Conservation (phyloP, 768 basidiomycete genomes). For the Chiua virens region DNA sequence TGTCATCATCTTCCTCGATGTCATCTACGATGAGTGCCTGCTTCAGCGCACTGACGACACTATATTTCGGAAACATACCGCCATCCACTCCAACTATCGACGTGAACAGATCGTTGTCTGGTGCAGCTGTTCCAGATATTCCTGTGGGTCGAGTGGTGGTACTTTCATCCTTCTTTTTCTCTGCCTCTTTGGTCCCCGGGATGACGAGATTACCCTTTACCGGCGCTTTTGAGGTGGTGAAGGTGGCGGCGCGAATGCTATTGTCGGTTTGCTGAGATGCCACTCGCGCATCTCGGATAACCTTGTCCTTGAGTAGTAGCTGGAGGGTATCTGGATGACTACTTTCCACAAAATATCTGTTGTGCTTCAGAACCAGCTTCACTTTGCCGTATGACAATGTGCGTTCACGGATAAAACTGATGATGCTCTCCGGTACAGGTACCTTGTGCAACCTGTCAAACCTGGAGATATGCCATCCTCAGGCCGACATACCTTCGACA, state of each 20-base stretch:
- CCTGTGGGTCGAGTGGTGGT: conserved; percentile 32
- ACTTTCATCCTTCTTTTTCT: conserved; percentile 68
- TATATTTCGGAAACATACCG: conserved; percentile 47
- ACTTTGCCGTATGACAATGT: conserved; percentile 98
- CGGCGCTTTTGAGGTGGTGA: conserved; percentile 82
- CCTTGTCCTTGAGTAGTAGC: conserved; percentile 77
- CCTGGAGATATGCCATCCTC: conserved; percentile 1
- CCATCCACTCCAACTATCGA: conserved; percentile 94
- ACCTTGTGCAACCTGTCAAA: conserved; percentile 51
- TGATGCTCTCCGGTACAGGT: conserved; percentile 86
- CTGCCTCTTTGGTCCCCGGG: conserved; percentile 76
- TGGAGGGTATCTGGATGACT: conserved; percentile 93
- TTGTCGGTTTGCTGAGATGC: conserved; percentile 66
- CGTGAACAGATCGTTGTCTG: conserved; percentile 84
- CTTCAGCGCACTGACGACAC: background rate
- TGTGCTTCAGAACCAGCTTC: conserved; percentile 96
- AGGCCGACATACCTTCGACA: conserved; percentile 57
- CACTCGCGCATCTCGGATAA: conserved; percentile 84
- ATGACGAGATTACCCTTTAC: conserved; percentile 81
- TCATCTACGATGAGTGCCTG: conserved; percentile 60
- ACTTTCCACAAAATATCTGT: conserved; percentile 96
- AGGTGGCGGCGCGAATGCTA: conserved; percentile 72
- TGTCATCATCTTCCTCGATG: conserved; percentile 96
- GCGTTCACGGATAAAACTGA: conserved; percentile 85
- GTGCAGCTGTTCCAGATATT: conserved; percentile 28